These are phyloP conservation scores for Aspergillus ibericus DNA, from an alignment of 2,329 filamentous ascomycete genomes.

Conservation along the genomic window DNA sequence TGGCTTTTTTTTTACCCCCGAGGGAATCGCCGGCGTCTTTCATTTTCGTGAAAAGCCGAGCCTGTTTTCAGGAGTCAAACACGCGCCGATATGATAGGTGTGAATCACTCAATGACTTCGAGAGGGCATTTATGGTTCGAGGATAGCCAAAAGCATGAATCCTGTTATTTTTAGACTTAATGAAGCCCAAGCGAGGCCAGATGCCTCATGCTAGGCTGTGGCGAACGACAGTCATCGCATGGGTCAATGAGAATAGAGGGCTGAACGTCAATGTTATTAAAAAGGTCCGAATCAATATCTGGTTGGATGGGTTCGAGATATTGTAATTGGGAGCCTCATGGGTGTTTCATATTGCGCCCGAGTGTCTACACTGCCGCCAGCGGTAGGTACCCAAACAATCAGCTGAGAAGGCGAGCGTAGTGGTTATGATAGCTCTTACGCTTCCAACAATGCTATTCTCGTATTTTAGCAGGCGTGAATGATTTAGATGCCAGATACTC, in stretches of 20 bases:
- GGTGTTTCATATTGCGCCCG: background rate
- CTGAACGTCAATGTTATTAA: background rate
- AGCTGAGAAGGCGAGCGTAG: background rate
- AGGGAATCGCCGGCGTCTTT: background rate
- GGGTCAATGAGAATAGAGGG: background rate
- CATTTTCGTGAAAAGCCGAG: background rate
- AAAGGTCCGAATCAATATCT: background rate
- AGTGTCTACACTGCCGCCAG: background rate
- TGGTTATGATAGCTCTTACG: background rate
- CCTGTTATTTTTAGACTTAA: slow-evolving; percentile 13
- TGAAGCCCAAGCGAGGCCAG: slow-evolving; percentile 5
- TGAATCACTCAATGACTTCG: background rate
- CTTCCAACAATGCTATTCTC: background rate
- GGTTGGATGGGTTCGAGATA: background rate
- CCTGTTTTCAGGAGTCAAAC: background rate
- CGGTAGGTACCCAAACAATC: background rate
- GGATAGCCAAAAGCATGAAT: slow-evolving; percentile 10
- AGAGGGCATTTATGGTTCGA: background rate
- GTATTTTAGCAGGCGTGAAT: background rate
- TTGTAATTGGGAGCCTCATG: background rate
- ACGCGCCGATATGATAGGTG: background rate
- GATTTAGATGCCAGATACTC: background rate
- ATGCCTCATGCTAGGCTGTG: background rate
- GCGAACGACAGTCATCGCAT: background rate
- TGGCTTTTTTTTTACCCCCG: background rate